Evolutionary conservation across 257 asterid genomes (phyloP).

Genomic region (Ligustrum vulgare): DNA sequence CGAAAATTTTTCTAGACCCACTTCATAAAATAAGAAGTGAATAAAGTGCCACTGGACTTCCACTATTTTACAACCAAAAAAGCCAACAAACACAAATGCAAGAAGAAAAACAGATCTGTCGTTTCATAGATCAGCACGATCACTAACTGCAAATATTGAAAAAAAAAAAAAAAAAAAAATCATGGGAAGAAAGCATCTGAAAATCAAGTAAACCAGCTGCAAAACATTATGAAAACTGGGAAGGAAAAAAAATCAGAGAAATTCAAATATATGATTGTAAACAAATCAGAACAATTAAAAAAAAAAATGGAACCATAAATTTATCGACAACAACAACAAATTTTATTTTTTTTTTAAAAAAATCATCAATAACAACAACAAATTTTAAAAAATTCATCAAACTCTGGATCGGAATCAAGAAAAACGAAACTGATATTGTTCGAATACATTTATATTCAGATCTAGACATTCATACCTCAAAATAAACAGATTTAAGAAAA

Average conservation of each 20-base stretch:
- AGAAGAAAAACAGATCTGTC: constrained; percentile 33
- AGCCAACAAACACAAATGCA: constrained; percentile 11
- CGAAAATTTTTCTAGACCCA: not conserved
- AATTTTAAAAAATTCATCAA: not conserved
- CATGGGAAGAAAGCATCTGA: not conserved
- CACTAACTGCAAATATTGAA: not conserved
- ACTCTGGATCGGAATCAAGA: not conserved
- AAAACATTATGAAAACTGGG: not conserved
- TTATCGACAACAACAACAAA: not conserved
- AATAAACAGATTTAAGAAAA: not conserved
- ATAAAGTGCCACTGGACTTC: constrained; percentile 7
- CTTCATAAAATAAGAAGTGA: not conserved
- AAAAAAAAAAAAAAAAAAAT: not conserved
- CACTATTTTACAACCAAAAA: not conserved
- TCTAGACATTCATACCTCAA: not conserved
- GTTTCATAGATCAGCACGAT: not conserved
- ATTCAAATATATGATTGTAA: constrained; percentile 6
- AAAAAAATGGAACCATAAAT: too few species aligned
- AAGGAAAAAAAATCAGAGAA: not conserved
- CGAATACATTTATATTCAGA: not conserved
- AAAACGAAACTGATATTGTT: not conserved
- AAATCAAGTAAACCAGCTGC: not conserved
- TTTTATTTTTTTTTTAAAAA: too few species aligned
- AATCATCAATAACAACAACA: not conserved
- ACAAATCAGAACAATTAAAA: not conserved